Base-by-base conservation (phyloP, 2,329 filamentous ascomycete genomes). In the Periglandula ipomoeae region DNA sequence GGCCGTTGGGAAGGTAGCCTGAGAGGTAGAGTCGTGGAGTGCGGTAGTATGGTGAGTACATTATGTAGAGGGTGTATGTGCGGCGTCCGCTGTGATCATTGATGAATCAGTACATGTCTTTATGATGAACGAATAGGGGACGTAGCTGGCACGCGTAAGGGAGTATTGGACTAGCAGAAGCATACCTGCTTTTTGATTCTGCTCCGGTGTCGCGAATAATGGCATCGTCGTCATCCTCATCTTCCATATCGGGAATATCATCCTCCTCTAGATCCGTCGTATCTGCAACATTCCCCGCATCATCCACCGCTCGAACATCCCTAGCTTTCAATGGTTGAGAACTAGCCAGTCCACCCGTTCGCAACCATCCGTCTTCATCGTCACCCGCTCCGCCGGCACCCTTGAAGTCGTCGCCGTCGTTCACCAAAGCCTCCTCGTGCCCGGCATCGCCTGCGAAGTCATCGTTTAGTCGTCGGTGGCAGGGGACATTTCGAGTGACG, bases 11-110 rank as follows among this genome's bases (percentile, higher is more conserved):
- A 11, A 81, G 73, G 68, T 97, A 97, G 59, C 93, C 93, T 0
- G 89, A 94, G 43, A 98, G 82, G 68, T 96, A 98, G 60, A 97
- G 81, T 30, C 93, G 88, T 0, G 93, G 93, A 4, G 93, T 97
- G 58, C 89, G 87, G 71, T 97, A 98, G 74, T 95, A 96, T 34
- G 90, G 87, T 4, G 90, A 88, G 72, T 98, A 98, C 70, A 89
- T 93, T 62, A 98, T 97, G 76, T 98, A 98, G 56, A 98, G 84
- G 40, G 87, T 95, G 68, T 98, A 98, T n/a, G 88, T 95, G 57
- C 93, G 86, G 46, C 87, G 79, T 47, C 87, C 84, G 50, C 88
- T 95, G 56, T n/a, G 41, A 37, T 5, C 11, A 27, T 45, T 19
- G 6, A 17, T 15, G 1, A 9, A 5, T n/a, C n/a, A 37, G 44